Conservation (phyloP, 257 asterid species). For the Schizonepeta tenuifolia region DNA sequence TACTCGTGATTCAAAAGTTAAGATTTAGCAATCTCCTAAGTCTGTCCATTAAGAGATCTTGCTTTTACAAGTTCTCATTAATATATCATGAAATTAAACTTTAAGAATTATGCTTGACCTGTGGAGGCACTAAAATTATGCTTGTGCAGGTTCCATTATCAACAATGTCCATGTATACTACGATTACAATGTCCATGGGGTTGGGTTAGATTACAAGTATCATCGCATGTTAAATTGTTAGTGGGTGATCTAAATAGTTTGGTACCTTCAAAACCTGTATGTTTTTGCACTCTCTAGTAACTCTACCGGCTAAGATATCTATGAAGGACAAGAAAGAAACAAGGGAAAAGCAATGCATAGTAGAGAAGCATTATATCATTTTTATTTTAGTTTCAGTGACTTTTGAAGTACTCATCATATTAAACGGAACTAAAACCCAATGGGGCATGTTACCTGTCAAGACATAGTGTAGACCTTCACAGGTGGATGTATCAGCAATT, state of each 20-base stretch:
- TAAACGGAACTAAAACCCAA: not conserved
- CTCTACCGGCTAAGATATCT: not conserved
- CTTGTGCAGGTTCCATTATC: not conserved
- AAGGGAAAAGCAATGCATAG: not conserved
- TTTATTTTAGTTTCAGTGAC: not conserved
- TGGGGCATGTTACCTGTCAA: conserved; percentile 67
- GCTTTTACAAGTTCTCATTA: not conserved
- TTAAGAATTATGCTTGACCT: not conserved
- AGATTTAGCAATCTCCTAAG: not conserved
- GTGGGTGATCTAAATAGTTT: not conserved
- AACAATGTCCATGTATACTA: not conserved
- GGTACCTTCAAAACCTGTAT: not conserved
- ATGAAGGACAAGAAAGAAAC: not conserved
- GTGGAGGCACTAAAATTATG: too few relatives aligned
- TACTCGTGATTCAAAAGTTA: not conserved
- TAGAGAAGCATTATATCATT: conserved; percentile 4
- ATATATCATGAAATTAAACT: not conserved
- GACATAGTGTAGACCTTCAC: conserved; percentile 87
- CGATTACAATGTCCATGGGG: not conserved
- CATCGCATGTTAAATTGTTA: not conserved
- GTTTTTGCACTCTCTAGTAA: not conserved
- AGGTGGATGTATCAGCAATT: conserved; percentile 87
- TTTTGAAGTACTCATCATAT: not conserved
- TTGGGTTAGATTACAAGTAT: not conserved
- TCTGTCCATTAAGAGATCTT: not conserved